Evolutionary conservation across 192 early-diverging fungal species (phyloP).

Genomic region (Coemansia sp.): DNA sequence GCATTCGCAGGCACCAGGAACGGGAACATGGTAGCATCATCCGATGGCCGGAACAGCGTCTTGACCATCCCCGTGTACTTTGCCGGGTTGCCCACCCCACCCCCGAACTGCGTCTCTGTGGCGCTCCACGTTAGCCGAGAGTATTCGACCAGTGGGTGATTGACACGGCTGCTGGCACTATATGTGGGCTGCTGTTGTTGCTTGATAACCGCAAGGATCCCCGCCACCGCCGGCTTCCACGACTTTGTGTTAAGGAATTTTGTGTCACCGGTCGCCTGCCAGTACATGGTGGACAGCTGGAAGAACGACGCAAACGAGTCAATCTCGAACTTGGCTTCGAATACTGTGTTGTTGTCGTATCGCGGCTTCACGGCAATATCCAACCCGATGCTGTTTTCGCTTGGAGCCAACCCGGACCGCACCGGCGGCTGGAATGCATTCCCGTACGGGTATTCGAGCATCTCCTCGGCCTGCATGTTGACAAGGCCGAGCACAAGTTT

Average conservation of each 20-base stretch:
- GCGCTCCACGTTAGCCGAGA: slow-evolving; percentile 19
- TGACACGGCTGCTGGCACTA: slow-evolving; percentile 9
- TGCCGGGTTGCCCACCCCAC: slow-evolving; percentile 42
- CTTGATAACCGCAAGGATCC: slow-evolving; percentile 44
- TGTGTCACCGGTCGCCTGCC: slow-evolving; percentile 53
- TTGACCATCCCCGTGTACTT: slow-evolving; percentile 49
- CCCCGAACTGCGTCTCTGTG: slow-evolving; percentile 50
- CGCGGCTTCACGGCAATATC: slow-evolving; percentile 24
- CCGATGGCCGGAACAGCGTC: slow-evolving; percentile 45
- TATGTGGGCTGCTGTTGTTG: slow-evolving; percentile 47
- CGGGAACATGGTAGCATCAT: slow-evolving; percentile 47
- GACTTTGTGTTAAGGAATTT: slow-evolving; percentile 30
- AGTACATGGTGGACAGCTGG: slow-evolving; percentile 59
- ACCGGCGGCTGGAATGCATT: slow-evolving; percentile 67
- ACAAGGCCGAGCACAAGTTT: slow-evolving; percentile 60
- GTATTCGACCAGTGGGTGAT: slow-evolving; percentile 19
- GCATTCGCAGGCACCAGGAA: slow-evolving; percentile 54
- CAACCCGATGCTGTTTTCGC: slow-evolving; percentile 32
- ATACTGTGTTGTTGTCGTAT: slow-evolving; percentile 33
- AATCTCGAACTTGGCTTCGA: slow-evolving; percentile 70
- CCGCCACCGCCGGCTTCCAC: slow-evolving; percentile 59
- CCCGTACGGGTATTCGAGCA: slow-evolving; percentile 56
- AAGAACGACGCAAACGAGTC: slow-evolving; percentile 72
- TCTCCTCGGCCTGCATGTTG: slow-evolving; percentile 59
- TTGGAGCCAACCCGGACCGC: slow-evolving; percentile 35